phyloP scores from a whole-genome alignment of 1,284 basidiomycete species.

The Paramarasmius palmivorus region DNA sequence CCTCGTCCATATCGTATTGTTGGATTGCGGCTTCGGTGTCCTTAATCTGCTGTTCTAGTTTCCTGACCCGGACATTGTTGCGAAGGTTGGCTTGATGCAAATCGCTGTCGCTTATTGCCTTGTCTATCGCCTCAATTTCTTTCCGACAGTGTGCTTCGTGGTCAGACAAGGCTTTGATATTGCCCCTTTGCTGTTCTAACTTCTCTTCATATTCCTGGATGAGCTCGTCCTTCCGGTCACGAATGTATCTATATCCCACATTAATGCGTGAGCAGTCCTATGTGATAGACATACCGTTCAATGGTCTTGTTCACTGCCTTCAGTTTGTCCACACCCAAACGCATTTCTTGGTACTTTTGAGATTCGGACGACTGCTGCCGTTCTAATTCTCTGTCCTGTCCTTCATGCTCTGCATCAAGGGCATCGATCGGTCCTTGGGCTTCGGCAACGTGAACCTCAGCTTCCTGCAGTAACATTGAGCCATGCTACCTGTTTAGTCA shows the following conservation, averaged over 20 bases:
- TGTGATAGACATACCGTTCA: constrained; percentile 49
- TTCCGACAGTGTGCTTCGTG: constrained; percentile 58
- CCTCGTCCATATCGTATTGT: constrained; percentile 77
- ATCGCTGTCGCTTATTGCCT: constrained; percentile 74
- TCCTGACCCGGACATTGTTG: constrained; percentile 84
- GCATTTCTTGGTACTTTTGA: constrained; percentile 60
- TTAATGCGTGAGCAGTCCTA: constrained; percentile 2
- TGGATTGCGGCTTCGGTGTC: constrained; percentile 75
- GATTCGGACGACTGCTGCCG: constrained; percentile 54
- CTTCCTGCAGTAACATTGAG: constrained; percentile 43
- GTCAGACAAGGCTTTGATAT: constrained; percentile 56
- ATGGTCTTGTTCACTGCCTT: constrained; percentile 60
- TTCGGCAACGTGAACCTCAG: constrained; percentile 64
- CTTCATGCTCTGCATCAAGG: constrained; percentile 62
- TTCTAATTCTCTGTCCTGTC: constrained; percentile 53
- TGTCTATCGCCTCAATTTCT: constrained; percentile 57
- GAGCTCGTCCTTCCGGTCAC: constrained; percentile 63
- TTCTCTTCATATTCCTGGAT: constrained; percentile 64
- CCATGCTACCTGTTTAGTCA: background rate
- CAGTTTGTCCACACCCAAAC: constrained; percentile 65
- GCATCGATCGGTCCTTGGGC: constrained; percentile 69
- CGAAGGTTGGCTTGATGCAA: constrained; percentile 74
- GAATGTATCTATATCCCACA: constrained; percentile 60
- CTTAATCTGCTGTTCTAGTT: constrained; percentile 67
- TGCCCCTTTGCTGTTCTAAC: constrained; percentile 59